Evolutionary conservation across 225 moss, liverwort and hornwort species (phyloP).

Genomic region (Physcomitrium patens): DNA sequence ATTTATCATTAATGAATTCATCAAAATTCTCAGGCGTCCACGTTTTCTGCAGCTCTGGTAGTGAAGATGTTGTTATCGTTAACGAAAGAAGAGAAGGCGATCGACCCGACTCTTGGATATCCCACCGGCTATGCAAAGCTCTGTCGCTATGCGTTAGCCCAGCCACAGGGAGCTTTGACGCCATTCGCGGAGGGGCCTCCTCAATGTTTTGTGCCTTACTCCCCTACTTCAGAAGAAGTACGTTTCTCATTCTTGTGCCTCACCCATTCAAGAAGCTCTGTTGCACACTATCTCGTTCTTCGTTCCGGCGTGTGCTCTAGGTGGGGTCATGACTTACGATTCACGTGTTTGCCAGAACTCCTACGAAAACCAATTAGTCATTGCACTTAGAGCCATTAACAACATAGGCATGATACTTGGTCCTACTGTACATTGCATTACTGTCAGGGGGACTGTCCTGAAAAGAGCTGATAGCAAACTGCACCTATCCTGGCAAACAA

Average conservation of each 20-base stretch:
- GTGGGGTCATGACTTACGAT: neutral
- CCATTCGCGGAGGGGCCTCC: conserved; percentile 58
- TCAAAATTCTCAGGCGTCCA: conserved; percentile 8
- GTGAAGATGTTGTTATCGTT: conserved; percentile 58
- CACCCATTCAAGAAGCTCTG: neutral
- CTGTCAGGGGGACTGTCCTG: too few species aligned
- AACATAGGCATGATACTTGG: neutral
- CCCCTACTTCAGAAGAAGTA: conserved; percentile 57
- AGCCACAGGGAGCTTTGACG: conserved; percentile 55
- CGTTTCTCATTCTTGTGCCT: conserved; percentile 24
- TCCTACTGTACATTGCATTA: too few species aligned
- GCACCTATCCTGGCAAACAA: too few species aligned
- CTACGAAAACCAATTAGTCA: neutral
- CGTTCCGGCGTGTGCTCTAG: neutral
- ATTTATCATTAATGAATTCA: neutral
- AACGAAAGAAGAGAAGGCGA: conserved; percentile 54
- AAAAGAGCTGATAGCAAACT: too few species aligned
- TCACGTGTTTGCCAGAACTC: conserved; percentile 3
- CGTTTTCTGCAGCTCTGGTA: conserved; percentile 21
- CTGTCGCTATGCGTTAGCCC: conserved; percentile 50
- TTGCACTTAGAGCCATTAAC: neutral
- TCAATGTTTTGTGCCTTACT: conserved; percentile 62
- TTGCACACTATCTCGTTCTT: neutral
- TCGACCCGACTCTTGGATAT: conserved; percentile 59
- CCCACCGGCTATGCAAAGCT: conserved; percentile 54